Evolutionary conservation across 202 grass and related monocot species (phyloP).

Genomic region (Bolboschoenoplectus hybrid): DNA sequence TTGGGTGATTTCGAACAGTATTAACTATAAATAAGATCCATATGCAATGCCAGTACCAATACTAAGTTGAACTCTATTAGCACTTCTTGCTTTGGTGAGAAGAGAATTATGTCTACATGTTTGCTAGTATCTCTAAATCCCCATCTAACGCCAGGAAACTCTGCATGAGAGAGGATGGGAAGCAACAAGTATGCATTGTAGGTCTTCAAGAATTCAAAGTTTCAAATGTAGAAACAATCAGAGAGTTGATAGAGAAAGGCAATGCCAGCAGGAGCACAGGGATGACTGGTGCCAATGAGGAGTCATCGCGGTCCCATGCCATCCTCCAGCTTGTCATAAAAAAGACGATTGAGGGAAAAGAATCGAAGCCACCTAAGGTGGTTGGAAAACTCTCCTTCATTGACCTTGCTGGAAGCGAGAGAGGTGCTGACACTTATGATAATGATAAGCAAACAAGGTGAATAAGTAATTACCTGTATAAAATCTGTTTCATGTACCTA

Average conservation of each 20-base stretch:
- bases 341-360: conserved; percentile 42
- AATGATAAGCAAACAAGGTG: conserved; percentile 64
- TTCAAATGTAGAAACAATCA: conserved; percentile 48
- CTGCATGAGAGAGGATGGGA: conserved; percentile 60
- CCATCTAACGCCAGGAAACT: conserved; percentile 45
- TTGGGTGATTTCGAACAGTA: neutral
- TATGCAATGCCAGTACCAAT: neutral
- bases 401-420: conserved; percentile 60
- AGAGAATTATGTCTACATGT: conserved; percentile 5
- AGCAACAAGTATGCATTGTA: conserved; percentile 59
- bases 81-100: neutral
- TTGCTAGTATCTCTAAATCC: conserved; percentile 16
- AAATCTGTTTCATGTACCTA: conserved; percentile 23
- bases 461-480: neutral
- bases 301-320: conserved; percentile 55
- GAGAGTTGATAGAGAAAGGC: conserved; percentile 54
- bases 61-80: neutral
- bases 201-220: conserved; percentile 58
- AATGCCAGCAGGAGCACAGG: conserved; percentile 48
- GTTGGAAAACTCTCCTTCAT: conserved; percentile 58
- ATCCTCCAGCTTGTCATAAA: conserved; percentile 59
- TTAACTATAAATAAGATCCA: neutral
- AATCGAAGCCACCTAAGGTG: conserved; percentile 49
- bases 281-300: conserved; percentile 56
- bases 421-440: conserved; percentile 57